Conservation (phyloP, 2,329 filamentous ascomycete genomes). For the Pyrenophora teres region DNA sequence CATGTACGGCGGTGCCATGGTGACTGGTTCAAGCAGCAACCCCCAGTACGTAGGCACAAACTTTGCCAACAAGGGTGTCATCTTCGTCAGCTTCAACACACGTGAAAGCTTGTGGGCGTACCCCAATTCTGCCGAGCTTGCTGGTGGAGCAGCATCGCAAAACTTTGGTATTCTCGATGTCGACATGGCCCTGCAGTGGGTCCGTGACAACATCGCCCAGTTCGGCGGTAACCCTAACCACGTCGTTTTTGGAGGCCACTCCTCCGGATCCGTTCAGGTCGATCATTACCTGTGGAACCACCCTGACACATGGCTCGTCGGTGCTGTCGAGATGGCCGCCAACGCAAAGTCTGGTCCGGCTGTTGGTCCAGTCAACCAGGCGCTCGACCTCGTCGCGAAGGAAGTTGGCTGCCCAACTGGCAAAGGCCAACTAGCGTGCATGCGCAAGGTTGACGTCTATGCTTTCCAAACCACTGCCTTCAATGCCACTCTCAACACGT, state of each 20-base stretch:
- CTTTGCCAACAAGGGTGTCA: conserved; percentile 31
- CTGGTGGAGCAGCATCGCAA: conserved; percentile 19
- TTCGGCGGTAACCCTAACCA: conserved; percentile 51
- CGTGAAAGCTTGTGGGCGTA: conserved; percentile 48
- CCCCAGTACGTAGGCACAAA: conserved; percentile 51
- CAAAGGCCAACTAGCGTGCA: conserved; percentile 25
- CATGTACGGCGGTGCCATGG: conserved; percentile 53
- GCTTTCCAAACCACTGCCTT: conserved; percentile 32
- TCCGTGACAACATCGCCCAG: conserved; percentile 42
- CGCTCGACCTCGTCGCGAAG: conserved; percentile 30
- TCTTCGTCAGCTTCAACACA: conserved; percentile 35
- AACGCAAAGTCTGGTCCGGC: conserved; percentile 34
- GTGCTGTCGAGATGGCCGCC: conserved; percentile 32
- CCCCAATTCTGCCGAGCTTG: conserved; percentile 48
- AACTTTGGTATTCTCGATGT: conserved; percentile 47
- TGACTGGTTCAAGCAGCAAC: conserved; percentile 49
- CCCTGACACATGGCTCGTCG: conserved; percentile 25
- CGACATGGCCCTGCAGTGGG: conserved; percentile 46
- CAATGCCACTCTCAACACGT: conserved; percentile 32
- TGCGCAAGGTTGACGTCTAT: conserved; percentile 29
- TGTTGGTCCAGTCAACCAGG: conserved; percentile 24
- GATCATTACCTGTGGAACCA: conserved; percentile 36
- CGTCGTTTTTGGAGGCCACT: conserved; percentile 51
- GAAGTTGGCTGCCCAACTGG: conserved; percentile 29
- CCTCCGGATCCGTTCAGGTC: conserved; percentile 32